A percentile compares a stretch with the other conserved stretches of the same genome.
Evolutionary conservation across 2,329 filamentous ascomycete genomes (phyloP).

Genomic region (Fusarium brachygibbosum): DNA sequence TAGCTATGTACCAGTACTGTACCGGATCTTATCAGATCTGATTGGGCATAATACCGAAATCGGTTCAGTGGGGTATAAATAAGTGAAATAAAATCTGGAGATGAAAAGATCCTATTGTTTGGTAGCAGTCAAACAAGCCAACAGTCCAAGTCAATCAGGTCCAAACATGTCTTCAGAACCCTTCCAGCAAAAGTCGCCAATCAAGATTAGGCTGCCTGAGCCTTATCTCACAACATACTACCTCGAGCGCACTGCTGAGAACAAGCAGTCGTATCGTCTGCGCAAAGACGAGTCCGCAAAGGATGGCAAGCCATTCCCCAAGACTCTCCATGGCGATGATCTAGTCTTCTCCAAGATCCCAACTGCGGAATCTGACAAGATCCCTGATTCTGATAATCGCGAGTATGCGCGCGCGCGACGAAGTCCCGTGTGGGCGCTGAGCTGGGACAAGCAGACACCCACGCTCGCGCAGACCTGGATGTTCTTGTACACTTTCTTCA

Average conservation of each 20-base stretch:
- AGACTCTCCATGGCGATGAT: slow-evolving; percentile 39
- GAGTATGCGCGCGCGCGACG: slow-evolving; percentile 64
- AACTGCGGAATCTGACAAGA: slow-evolving; percentile 41
- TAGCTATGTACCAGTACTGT: background rate
- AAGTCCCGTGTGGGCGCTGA: slow-evolving; percentile 59
- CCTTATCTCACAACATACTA: slow-evolving; percentile 47
- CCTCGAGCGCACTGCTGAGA: slow-evolving; percentile 35
- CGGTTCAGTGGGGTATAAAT: slow-evolving; percentile 36
- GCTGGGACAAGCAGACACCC: slow-evolving; percentile 58
- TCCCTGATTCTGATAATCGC: slow-evolving; percentile 53
- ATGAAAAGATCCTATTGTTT: slow-evolving; percentile 15
- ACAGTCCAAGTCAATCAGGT: background rate
- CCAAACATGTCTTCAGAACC: slow-evolving; percentile 41
- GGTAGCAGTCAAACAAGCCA: slow-evolving; percentile 9
- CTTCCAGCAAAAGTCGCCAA: slow-evolving; percentile 40
- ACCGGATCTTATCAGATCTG: slow-evolving; percentile 33
- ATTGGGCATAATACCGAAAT: slow-evolving; percentile 35
- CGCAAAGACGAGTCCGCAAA: slow-evolving; percentile 37
- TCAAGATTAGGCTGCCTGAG: slow-evolving; percentile 60
- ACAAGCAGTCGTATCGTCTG: slow-evolving; percentile 39
- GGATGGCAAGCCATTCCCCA: slow-evolving; percentile 39
- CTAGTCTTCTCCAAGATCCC: slow-evolving; percentile 41
- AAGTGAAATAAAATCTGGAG: slow-evolving; percentile 40
- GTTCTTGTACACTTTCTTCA: slow-evolving; percentile 63
- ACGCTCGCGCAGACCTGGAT: slow-evolving; percentile 65